Evolutionary conservation across 2,329 filamentous ascomycete genomes (phyloP).

Genomic region (Tolypocladium cylindrosporum): DNA sequence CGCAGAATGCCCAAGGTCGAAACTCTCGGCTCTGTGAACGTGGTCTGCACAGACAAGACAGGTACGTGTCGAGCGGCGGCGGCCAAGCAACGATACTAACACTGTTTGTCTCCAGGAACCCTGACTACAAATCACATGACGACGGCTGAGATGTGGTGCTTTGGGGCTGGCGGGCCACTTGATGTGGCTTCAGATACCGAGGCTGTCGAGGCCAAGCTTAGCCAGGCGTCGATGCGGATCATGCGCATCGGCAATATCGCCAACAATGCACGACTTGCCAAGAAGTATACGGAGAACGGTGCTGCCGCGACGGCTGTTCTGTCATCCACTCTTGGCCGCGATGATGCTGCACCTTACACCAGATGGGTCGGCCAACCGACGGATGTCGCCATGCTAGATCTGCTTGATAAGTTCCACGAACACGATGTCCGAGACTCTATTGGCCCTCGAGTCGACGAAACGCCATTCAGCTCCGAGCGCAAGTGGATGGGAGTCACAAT

Average conservation of each 20-base stretch:
- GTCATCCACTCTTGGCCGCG: conserved; percentile 65
- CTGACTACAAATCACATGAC: conserved; percentile 98
- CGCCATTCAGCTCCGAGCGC: conserved; percentile 90
- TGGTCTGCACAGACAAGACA: conserved; percentile 99
- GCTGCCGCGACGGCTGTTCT: conserved; percentile 65
- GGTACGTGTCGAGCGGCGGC: conserved; percentile 23
- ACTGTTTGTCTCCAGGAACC: conserved; percentile 46
- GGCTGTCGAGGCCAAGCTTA: conserved; percentile 46
- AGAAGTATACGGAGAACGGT: conserved; percentile 57
- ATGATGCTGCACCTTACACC: conserved; percentile 56
- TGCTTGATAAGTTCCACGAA: conserved; percentile 83
- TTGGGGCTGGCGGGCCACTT: conserved; percentile 50
- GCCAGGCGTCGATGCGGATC: conserved; percentile 68
- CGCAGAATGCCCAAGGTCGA: conserved; percentile 94
- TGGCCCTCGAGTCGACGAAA: conserved; percentile 73
- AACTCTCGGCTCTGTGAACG: conserved; percentile 95
- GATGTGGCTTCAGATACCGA: conserved; percentile 47
- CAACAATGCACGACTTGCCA: conserved; percentile 80
- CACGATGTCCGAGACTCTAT: conserved; percentile 83
- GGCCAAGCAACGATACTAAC: background rate
- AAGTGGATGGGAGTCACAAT: conserved; percentile 99
- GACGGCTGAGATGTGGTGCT: conserved; percentile 92
- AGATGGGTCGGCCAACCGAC: conserved; percentile 96
- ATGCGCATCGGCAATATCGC: conserved; percentile 91
- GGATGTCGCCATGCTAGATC: conserved; percentile 91